Evolutionary conservation across 805 yeast genomes (phyloP).

Genomic region (Candida odintsovae): DNA sequence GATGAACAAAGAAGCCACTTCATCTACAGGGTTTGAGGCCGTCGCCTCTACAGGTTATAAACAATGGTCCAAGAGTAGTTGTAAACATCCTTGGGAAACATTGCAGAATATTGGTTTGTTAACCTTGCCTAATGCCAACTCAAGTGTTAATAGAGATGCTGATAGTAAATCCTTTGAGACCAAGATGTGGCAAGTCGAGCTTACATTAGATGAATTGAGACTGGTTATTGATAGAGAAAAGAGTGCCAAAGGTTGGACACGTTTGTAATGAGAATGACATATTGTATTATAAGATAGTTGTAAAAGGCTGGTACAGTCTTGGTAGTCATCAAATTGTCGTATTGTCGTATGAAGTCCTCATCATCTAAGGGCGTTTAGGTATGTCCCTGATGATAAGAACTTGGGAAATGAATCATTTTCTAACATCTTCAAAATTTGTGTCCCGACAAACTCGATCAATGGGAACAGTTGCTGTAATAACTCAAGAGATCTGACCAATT

Average conservation of each 20-base stretch:
- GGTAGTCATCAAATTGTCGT: no score
- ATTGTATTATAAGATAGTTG: background rate
- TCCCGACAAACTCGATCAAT: constrained; percentile 43
- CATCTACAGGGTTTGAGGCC: constrained; percentile 18
- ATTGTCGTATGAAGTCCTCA: no score
- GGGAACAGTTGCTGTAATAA: constrained; percentile 34
- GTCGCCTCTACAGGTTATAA: constrained; percentile 35
- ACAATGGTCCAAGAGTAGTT: constrained; percentile 54
- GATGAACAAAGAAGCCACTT: constrained; percentile 32
- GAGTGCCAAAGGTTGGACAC: constrained; percentile 22
- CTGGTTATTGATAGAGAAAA: constrained; percentile 10
- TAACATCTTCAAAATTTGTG: constrained; percentile 52
- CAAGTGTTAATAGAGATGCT: constrained; percentile 6
- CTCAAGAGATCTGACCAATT: constrained; percentile 28
- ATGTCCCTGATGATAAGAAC: constrained; percentile 42
- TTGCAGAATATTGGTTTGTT: constrained; percentile 28
- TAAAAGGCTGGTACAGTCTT: no score
- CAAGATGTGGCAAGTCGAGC: constrained; percentile 22
- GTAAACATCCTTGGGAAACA: constrained; percentile 71
- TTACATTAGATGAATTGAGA: constrained; percentile 23
- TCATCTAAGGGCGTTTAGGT: constrained; percentile 24
- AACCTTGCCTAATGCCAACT: constrained; percentile 11
- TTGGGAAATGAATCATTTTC: constrained; percentile 71
- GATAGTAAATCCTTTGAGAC: constrained; percentile 19
- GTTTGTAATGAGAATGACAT: constrained; percentile 11